Evolutionary conservation across 2,329 filamentous ascomycete species (phyloP).

Genomic region (Phyllosticta paracitricarpa): DNA sequence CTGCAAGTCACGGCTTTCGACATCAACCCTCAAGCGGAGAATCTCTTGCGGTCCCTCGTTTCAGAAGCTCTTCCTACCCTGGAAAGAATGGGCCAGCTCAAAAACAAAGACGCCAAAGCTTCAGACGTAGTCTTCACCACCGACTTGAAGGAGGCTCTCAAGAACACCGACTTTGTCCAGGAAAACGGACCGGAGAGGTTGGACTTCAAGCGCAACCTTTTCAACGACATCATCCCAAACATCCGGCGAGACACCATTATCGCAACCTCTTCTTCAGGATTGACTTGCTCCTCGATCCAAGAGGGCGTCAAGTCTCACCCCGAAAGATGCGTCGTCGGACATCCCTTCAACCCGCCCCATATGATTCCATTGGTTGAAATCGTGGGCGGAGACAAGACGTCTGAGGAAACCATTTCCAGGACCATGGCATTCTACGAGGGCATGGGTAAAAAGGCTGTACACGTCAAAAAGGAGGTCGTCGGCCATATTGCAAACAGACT

Average conservation of each 20-base stretch:
- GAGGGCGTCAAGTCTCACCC: constrained; percentile 19
- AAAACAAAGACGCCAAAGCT: constrained; percentile 1
- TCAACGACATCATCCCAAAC: constrained; percentile 24
- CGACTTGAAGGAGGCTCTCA: constrained; percentile 14
- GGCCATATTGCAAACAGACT: constrained; percentile 39
- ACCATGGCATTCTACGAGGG: constrained; percentile 31
- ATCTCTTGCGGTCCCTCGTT: constrained; percentile 12
- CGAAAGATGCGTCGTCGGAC: constrained; percentile 32
- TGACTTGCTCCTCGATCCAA: constrained; percentile 25
- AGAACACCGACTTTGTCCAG: constrained; percentile 9
- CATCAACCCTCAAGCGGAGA: constrained; percentile 27
- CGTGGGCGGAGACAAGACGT: constrained; percentile 28
- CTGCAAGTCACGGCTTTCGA: constrained; percentile 34
- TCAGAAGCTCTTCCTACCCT: constrained; percentile 13
- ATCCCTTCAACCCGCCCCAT: constrained; percentile 42
- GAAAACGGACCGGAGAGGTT: constrained; percentile 31
- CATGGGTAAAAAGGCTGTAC: constrained; percentile 33
- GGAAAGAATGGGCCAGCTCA: constrained; percentile 10
- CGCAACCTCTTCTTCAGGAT: constrained; percentile 31
- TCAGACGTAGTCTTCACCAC: constrained; percentile 14
- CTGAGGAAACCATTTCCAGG: constrained; percentile 14
- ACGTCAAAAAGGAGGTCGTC: constrained; percentile 32
- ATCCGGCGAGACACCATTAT: constrained; percentile 27
- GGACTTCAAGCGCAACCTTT: constrained; percentile 30
- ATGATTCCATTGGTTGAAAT: constrained; percentile 40